Evolutionary conservation across 1,139 yeast species (phyloP), one percentile per base, ranked within the genome.

Genomic region (Pichia sp.): DNA sequence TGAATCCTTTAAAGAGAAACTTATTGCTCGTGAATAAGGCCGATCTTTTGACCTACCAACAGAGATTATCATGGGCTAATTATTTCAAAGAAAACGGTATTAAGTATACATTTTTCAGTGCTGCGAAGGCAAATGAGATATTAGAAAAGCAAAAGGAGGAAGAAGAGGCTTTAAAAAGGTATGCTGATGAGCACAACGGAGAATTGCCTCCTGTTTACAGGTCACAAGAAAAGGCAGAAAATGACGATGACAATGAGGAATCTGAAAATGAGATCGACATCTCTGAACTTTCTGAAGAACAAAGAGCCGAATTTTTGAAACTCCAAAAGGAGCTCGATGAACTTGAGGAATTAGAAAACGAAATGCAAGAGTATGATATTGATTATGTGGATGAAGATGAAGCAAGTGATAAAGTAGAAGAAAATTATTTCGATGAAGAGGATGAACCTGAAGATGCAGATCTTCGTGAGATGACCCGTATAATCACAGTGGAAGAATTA

Each of bases 21-120:
- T 75, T 95, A 64, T 75, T 95, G 64, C 77, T 95, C 63, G 96
- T 95, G 36, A 95, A 95, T 71, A 95, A 95, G 69, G 95, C 99
- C 3, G 99, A 95, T 77, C 73, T 93, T 66, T 77, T 95, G 63
- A 84, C 93, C 1, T 75, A 77, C 52, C 75, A 76, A 34, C 99
- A 93, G 72, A 80, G 99, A 70, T 70, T 80, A 52, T 76, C 78
- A 7, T 95, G 99, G 98, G 96, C 97, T 1, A 79, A 81, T 52
- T 90, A 88, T 69, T 90, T 95, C 69, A 76, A 78, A 45, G 72
- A 76, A 16, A 77, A 81, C 61, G 76, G 77, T n/a, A 90, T 93
- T 62, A 80, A 85, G 58, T 95, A 84, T 68, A 95, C 96, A 0
- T 95, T 93, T 67, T 95, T 93, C 76, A 88, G 97, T 56, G 99